These are phyloP conservation scores for Ricinus communis DNA, from an alignment of 345 rosid species.

Conservation along the genomic window DNA sequence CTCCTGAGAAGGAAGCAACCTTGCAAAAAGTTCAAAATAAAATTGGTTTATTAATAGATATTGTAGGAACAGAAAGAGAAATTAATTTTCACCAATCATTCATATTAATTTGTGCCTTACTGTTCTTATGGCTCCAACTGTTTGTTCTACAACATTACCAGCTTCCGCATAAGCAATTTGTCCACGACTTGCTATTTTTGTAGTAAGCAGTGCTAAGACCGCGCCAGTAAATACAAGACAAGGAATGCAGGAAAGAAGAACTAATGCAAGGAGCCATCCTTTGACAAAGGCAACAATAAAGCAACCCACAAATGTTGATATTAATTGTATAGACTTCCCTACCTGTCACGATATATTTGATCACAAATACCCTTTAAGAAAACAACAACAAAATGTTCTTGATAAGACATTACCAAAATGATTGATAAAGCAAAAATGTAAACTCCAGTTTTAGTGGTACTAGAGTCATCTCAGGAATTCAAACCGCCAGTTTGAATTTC, in stretches of 20 bases:
- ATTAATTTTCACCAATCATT: no score
- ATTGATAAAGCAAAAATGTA: no score
- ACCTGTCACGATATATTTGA: constrained; percentile 39
- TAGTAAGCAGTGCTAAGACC: constrained; percentile 48
- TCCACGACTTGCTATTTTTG: constrained; percentile 72
- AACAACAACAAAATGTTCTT: no score
- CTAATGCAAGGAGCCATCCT: constrained; percentile 62
- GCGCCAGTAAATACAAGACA: constrained; percentile 54
- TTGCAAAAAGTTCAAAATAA: constrained; percentile 18
- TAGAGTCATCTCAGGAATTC: no score
- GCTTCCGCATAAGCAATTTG: constrained; percentile 87
- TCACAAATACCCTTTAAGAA: no score
- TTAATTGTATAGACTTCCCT: constrained; percentile 70
- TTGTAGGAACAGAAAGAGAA: no score
- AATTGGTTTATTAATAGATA: neutral
- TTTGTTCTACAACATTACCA: constrained; percentile 82
- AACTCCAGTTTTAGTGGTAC: no score
- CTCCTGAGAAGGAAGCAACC: constrained; percentile 93
- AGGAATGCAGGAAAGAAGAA: constrained; percentile 65
- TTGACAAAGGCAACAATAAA: constrained; percentile 53
- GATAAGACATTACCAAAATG: no score
- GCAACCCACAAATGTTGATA: constrained; percentile 65
- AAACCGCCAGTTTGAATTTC: no score
- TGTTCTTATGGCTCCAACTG: constrained; percentile 77
- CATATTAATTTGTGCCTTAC: constrained; percentile 39